A percentile compares a stretch with the other conserved stretches of the same genome.
Conservation (phyloP, 768 basidiomycete genomes). For the Lentinula detonsa region DNA sequence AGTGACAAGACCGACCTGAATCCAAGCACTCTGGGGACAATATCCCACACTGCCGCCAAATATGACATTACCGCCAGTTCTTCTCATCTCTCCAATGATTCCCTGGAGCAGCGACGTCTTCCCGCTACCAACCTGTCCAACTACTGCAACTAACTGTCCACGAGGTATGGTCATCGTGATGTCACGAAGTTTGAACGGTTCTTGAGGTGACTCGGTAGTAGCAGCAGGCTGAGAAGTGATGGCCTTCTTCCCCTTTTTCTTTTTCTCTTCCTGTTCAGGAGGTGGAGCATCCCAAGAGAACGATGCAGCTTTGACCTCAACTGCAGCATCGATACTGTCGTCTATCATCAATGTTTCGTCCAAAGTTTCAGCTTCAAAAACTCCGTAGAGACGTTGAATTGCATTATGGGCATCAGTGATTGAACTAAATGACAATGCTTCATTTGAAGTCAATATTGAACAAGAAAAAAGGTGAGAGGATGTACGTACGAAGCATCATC, state of each 20-base stretch:
- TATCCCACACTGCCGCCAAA: constrained; percentile 79
- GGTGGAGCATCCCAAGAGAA: constrained; percentile 88
- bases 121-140: constrained; percentile 74
- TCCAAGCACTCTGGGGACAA: constrained; percentile 88
- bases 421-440: constrained; percentile 67
- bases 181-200: constrained; percentile 58
- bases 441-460: constrained; percentile 9
- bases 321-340: constrained; percentile 48
- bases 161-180: constrained; percentile 65
- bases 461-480: background rate
- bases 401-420: constrained; percentile 85
- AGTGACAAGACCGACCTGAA: constrained; percentile 43
- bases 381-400: constrained; percentile 63
- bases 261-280: constrained; percentile 32
- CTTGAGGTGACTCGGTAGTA: constrained; percentile 19
- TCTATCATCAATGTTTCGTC: constrained; percentile 54
- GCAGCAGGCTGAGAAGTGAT: constrained; percentile 5
- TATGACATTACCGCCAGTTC: constrained; percentile 53
- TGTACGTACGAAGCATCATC: constrained; percentile 53
- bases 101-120: constrained; percentile 70
- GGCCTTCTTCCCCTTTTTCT: constrained; percentile 25
- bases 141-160: constrained; percentile 79
- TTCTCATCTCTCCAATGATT: constrained; percentile 79
- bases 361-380: constrained; percentile 81
- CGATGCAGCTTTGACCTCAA: constrained; percentile 60